These are phyloP conservation scores for Phanerodontia chrysosporium DNA, from an alignment of 768 basidiomycete genomes.

Conservation along the genomic window DNA sequence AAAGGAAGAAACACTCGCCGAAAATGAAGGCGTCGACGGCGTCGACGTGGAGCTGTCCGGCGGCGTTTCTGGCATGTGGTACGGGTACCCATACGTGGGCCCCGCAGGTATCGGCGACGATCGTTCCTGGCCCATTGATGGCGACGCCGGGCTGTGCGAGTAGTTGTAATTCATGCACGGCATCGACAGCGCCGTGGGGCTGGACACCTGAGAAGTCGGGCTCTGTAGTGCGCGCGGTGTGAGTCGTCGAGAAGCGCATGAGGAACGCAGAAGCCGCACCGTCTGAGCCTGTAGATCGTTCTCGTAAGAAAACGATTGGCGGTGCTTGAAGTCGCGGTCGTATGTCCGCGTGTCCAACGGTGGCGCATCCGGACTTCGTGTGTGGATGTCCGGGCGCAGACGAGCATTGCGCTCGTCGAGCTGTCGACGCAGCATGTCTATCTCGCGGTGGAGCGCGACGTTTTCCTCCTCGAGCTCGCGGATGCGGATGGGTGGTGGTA, in stretches of 20 bases:
- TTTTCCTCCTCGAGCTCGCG: constrained; percentile 84
- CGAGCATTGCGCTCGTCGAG: constrained; percentile 32
- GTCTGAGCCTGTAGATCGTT: constrained; percentile 22
- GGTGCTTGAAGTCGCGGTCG: constrained; percentile 25
- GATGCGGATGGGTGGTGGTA: constrained; percentile 70
- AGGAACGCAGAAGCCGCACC: constrained; percentile 13
- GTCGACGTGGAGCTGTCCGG: constrained; percentile 72
- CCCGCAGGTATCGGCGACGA: constrained; percentile 28
- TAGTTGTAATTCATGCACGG: constrained; percentile 19
- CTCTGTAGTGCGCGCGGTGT: background rate
- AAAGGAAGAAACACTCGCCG: constrained; percentile 68
- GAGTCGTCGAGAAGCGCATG: background rate
- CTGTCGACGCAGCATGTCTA: constrained; percentile 68
- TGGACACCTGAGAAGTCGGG: constrained; percentile 17
- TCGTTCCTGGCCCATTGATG: background rate
- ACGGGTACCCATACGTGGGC: constrained; percentile 51
- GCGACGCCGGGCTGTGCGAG: constrained; percentile 8
- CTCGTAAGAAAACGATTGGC: constrained; percentile 20
- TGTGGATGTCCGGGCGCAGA: constrained; percentile 20
- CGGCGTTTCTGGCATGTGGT: constrained; percentile 67
- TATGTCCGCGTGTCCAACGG: constrained; percentile 19
- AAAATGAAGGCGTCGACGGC: constrained; percentile 57
- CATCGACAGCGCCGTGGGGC: constrained; percentile 21
- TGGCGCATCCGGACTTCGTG: constrained; percentile 13
- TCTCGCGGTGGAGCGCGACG: constrained; percentile 61